A percentile compares a stretch with the other conserved stretches of the same genome.
These are phyloP conservation scores for Penicillium sp. DNA, from an alignment of 2,329 filamentous ascomycete species.

Conservation along the genomic window DNA sequence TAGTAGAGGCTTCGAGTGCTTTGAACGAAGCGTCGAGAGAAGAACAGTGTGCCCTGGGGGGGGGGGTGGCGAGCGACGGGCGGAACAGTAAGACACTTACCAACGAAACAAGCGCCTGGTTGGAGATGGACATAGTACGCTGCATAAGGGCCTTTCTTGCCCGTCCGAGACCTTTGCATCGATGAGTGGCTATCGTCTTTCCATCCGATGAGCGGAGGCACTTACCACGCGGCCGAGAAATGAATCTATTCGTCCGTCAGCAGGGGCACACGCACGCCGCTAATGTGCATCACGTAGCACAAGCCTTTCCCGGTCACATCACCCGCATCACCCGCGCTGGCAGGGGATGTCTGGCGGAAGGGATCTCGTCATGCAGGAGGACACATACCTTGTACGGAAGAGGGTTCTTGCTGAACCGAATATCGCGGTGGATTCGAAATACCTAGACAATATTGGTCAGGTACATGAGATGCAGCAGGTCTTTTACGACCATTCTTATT, in stretches of 20 bases:
- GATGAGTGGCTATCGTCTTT: conserved; percentile 22
- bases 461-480: neutral
- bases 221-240: conserved; percentile 78
- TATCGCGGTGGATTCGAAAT: conserved; percentile 84
- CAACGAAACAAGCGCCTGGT: conserved; percentile 71
- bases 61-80: conserved; percentile 19
- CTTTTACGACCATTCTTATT: neutral
- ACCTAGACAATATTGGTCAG: conserved; percentile 47
- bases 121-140: conserved; percentile 86
- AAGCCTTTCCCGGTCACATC: conserved; percentile 5
- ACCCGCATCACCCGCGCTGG: neutral
- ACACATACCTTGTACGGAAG: conserved; percentile 80
- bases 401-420: conserved; percentile 79
- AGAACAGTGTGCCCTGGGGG: neutral
- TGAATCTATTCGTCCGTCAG: conserved; percentile 60
- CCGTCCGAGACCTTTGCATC: conserved; percentile 69
- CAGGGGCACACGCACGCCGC: conserved; percentile 10
- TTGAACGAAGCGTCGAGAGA: neutral
- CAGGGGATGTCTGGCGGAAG: neutral
- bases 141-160: conserved; percentile 83
- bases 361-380: conserved; percentile 21
- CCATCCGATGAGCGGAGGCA: neutral
- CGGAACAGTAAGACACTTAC: conserved; percentile 46
- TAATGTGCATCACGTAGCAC: conserved; percentile 18
- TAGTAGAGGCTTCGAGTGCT: neutral